Conservation (phyloP, 73 alveolate species). For the Symbiodinium pilosum region DNA sequence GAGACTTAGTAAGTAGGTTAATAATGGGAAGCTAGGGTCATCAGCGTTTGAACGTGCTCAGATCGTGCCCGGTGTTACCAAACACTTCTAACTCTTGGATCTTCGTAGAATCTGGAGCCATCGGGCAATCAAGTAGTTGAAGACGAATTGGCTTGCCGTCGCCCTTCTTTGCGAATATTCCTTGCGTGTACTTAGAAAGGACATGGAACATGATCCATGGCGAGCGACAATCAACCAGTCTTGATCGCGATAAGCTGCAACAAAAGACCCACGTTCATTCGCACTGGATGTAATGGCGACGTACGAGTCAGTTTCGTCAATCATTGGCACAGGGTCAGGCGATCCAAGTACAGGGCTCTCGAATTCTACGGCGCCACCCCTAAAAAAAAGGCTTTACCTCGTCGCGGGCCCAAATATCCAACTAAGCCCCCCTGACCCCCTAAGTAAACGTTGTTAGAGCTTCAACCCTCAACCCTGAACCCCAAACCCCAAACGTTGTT, state of each 20-base stretch:
- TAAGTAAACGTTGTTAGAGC: too few relatives aligned
- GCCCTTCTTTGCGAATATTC: background rate
- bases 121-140: background rate
- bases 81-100: background rate
- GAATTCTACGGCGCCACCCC: too few relatives aligned
- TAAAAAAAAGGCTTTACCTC: too few relatives aligned
- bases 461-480: too few relatives aligned
- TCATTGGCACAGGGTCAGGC: too few relatives aligned
- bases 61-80: background rate
- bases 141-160: background rate
- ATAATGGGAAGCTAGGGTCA: too few relatives aligned
- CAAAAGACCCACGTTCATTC: background rate
- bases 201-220: background rate
- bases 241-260: background rate
- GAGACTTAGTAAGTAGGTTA: too few relatives aligned
- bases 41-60: background rate
- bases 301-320: background rate
- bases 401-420: too few relatives aligned
- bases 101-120: background rate
- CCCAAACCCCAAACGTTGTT: too few relatives aligned
- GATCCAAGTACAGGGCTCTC: too few relatives aligned
- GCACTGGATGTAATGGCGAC: background rate
- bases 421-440: too few relatives aligned
- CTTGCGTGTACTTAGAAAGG: background rate
- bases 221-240: background rate